Evolutionary conservation across 441 rosid genomes (phyloP).

Genomic region (Capsella rubella): DNA sequence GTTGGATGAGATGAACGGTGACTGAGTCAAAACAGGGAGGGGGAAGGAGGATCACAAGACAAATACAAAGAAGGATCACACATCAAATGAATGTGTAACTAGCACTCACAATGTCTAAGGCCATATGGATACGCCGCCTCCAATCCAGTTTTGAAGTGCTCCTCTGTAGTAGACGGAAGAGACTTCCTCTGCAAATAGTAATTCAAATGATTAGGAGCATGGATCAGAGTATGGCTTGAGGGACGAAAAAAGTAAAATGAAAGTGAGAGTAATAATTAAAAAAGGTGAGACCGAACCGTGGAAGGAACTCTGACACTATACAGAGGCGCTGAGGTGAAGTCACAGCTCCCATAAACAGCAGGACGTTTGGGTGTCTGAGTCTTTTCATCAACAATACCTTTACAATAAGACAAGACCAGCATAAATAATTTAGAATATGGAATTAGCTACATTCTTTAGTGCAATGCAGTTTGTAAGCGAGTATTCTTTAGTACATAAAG

Average conservation of each 20-base stretch:
- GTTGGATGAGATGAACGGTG: conserved; percentile 30
- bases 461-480: conserved; percentile 20
- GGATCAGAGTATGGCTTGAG: conserved; percentile 20
- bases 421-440: conserved; percentile 6
- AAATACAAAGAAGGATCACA: conserved; percentile 11
- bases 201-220: conserved; percentile 16
- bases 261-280: conserved; percentile 21
- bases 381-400: conserved; percentile 95
- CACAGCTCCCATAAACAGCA: conserved; percentile 98
- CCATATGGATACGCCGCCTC: conserved; percentile 87
- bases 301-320: conserved; percentile 98
- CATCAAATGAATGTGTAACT: conserved; percentile 6
- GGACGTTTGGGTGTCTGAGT: conserved; percentile 90
- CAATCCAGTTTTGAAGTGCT: conserved; percentile 80
- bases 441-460: conserved; percentile 9
- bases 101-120: conserved; percentile 83
- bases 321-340: conserved; percentile 90
- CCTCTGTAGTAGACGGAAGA: conserved; percentile 84
- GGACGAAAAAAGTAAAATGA: background rate
- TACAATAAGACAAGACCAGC: conserved; percentile 34
- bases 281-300: conserved; percentile 63
- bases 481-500: conserved; percentile 1
- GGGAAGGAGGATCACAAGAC: conserved; percentile 26
- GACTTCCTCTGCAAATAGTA: conserved; percentile 77
- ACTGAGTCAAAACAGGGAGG: too few species aligned